Percentiles rank a stretch among this genome's conserved stretches.
phyloP scores from a whole-genome alignment of 2,329 filamentous ascomycete genomes.

The Pestalotiopsis sp. region DNA sequence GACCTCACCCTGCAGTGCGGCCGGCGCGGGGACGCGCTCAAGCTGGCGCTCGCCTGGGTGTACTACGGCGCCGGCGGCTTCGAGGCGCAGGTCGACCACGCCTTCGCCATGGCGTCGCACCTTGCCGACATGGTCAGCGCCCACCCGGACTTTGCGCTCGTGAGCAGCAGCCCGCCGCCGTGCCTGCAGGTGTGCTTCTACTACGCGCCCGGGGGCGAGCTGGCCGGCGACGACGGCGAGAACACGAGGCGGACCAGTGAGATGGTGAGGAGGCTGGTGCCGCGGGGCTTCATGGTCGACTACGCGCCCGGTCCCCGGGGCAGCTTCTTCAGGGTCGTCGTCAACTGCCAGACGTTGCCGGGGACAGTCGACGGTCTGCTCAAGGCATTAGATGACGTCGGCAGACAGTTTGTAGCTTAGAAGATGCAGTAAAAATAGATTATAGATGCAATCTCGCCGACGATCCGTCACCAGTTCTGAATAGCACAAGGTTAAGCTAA shows the following conservation, averaged over 20 bases:
- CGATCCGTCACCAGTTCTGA: background rate
- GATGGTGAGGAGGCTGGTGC: conserved; percentile 51
- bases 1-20: conserved; percentile 95
- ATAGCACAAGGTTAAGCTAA: no score
- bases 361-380: conserved; percentile 46
- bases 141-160: conserved; percentile 66
- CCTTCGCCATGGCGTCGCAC: conserved; percentile 71
- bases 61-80: conserved; percentile 85
- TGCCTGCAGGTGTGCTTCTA: conserved; percentile 97
- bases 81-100: conserved; percentile 67
- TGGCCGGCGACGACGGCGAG: conserved; percentile 42
- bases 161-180: conserved; percentile 77
- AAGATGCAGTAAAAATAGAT: background rate
- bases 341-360: conserved; percentile 57
- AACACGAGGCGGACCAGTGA: conserved; percentile 53
- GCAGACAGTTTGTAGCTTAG: conserved; percentile 19
- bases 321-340: conserved; percentile 62
- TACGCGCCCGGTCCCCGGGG: conserved; percentile 60
- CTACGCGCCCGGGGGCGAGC: conserved; percentile 62
- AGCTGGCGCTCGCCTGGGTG: conserved; percentile 85
- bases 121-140: conserved; percentile 63
- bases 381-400: conserved; percentile 29
- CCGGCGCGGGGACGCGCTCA: conserved; percentile 80
- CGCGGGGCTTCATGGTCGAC: conserved; percentile 61
- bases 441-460: background rate